Conservation (phyloP, 202 grass and related monocot species). For the Schoenoplectus tabernaemontani region DNA sequence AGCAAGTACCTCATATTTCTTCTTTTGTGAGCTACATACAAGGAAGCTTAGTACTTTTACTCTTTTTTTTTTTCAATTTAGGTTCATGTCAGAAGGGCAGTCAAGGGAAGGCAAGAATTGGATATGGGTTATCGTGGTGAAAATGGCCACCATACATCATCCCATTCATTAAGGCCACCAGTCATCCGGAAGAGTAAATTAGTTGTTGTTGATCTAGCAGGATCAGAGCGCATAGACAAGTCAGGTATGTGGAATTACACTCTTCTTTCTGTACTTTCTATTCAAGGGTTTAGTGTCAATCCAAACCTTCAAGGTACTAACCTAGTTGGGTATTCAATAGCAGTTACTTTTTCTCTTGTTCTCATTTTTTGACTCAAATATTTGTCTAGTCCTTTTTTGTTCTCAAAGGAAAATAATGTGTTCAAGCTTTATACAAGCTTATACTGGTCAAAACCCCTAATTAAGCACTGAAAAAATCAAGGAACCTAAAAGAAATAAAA, state of each 20-base stretch:
- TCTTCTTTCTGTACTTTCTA: background rate
- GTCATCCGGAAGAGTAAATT: constrained; percentile 95
- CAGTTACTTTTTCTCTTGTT: background rate
- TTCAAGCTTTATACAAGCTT: background rate
- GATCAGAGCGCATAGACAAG: constrained; percentile 97
- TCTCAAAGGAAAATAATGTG: background rate
- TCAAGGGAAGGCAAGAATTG: constrained; percentile 74
- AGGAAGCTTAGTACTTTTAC: background rate
- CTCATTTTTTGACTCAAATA: background rate
- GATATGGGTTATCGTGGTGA: constrained; percentile 52
- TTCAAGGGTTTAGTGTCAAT: background rate
- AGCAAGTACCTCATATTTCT: background rate
- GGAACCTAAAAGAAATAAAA: background rate
- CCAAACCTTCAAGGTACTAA: background rate
- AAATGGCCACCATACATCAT: constrained; percentile 74
- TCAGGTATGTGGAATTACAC: constrained; percentile 42
- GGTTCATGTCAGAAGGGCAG: constrained; percentile 89
- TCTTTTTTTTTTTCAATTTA: constrained; percentile 22
- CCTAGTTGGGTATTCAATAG: background rate
- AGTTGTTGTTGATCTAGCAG: constrained; percentile 96
- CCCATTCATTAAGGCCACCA: constrained; percentile 72
- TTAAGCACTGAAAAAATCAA: background rate
- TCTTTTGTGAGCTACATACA: constrained; percentile 2
- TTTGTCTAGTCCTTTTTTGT: background rate
- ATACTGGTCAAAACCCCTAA: background rate